phyloP scores from a whole-genome alignment of 1,139 yeast species.

The Hansenula anomala region DNA sequence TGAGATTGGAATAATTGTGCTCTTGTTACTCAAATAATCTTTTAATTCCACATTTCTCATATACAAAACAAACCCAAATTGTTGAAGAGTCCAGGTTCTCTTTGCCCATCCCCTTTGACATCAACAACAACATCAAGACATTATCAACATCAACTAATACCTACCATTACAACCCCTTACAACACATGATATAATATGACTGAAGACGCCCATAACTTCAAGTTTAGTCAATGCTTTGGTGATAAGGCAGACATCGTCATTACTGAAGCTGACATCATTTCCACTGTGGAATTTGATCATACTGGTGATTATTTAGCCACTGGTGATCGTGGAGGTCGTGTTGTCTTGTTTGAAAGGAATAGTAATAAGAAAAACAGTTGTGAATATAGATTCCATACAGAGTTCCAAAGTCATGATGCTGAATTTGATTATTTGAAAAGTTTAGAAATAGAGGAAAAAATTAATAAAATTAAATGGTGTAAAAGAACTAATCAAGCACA shows the following conservation, averaged over 20 bases:
- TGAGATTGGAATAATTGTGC: too few relatives aligned
- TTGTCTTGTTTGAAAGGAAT: slow-evolving; percentile 90
- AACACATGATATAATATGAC: too few relatives aligned
- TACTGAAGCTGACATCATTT: slow-evolving; percentile 96
- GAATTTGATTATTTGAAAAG: slow-evolving; percentile 96
- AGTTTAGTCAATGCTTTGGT: slow-evolving; percentile 91
- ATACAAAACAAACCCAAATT: too few relatives aligned
- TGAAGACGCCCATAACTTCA: slow-evolving; percentile 29
- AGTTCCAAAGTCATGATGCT: slow-evolving; percentile 97
- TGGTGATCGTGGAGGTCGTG: slow-evolving; percentile 98
- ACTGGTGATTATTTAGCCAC: slow-evolving; percentile 95
- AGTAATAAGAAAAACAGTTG: slow-evolving; percentile 68
- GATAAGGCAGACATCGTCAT: slow-evolving; percentile 97
- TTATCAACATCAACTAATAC: neutral
- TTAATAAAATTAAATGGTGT: slow-evolving; percentile 97
- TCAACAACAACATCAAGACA: too few relatives aligned
- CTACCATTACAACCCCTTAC: too few relatives aligned
- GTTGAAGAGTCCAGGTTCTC: too few relatives aligned
- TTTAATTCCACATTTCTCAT: too few relatives aligned
- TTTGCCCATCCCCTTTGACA: too few relatives aligned
- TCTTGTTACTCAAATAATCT: too few relatives aligned
- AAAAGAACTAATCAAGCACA: slow-evolving; percentile 84
- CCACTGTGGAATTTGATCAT: slow-evolving; percentile 95
- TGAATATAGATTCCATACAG: slow-evolving; percentile 94
- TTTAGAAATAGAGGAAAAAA: slow-evolving; percentile 95